Conservation (phyloP, 2,329 filamentous ascomycete genomes). For the Aureobasidium mangrovei region DNA sequence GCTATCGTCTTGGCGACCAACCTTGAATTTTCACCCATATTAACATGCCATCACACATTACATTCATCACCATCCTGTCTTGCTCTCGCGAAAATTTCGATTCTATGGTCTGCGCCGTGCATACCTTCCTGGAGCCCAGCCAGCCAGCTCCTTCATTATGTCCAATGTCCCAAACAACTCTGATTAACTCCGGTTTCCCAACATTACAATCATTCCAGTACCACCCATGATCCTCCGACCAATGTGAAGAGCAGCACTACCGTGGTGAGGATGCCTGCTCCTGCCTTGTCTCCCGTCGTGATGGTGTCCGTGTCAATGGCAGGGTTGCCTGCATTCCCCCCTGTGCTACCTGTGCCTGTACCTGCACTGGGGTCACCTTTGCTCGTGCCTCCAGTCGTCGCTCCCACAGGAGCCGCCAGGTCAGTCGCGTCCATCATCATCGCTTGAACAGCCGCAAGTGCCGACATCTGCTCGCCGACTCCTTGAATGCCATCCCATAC, state of each 20-base stretch:
- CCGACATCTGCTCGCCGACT: slow-evolving; percentile 48
- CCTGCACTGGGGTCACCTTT: slow-evolving; percentile 37
- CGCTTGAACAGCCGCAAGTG: slow-evolving; percentile 39
- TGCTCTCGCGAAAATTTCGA: neutral
- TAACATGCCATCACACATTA: neutral
- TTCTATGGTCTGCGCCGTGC: neutral
- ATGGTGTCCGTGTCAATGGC: slow-evolving; percentile 27
- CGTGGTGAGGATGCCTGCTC: slow-evolving; percentile 57
- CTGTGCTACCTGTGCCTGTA: slow-evolving; percentile 25
- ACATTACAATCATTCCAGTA: neutral
- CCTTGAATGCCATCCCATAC: slow-evolving; percentile 38
- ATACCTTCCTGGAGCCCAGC: slow-evolving; percentile 10
- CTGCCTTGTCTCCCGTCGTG: slow-evolving; percentile 54
- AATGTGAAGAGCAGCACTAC: slow-evolving; percentile 48
- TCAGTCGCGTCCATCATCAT: slow-evolving; percentile 32
- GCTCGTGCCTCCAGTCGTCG: slow-evolving; percentile 42
- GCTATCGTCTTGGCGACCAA: slow-evolving; percentile 6
- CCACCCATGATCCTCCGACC: slow-evolving; percentile 29
- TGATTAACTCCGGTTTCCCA: neutral
- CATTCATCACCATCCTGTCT: neutral
- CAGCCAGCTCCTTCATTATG: neutral
- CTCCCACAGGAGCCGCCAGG: slow-evolving; percentile 33
- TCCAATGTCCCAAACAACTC: neutral
- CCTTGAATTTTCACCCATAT: neutral
- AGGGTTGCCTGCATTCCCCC: slow-evolving; percentile 1